Base-by-base conservation (phyloP, 2,329 filamentous ascomycete genomes). In the Diaporthe helianthi region DNA sequence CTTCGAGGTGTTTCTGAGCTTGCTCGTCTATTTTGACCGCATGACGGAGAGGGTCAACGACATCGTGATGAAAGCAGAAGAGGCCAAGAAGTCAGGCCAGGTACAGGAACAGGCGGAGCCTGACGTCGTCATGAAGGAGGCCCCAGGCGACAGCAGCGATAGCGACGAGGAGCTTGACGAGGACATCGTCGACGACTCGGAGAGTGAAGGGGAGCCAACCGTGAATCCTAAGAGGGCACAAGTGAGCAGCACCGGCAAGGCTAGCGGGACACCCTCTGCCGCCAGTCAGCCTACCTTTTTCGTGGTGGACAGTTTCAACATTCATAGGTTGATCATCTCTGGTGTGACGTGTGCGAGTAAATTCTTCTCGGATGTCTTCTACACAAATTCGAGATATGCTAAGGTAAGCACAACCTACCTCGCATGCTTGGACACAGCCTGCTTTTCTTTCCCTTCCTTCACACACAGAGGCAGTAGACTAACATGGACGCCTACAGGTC, bases 351-450 rank as follows among this genome's bases (percentile, higher is more conserved):
- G 96, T 80, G 94, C 96, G 6, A 98, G 95, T 87, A 99, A 99
- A 81, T 99, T 98, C 85, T 99, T 99, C 81, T 98, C 95, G 6
- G 89, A 99, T 81, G 95, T 98, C 49, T 99, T 99, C 76, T 99
- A 98, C 79, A 99, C 96, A 12, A 99, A 99, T 80, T 98, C 96
- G 67, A 89, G 96, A 89, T 99, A 99, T 79, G 96, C 96, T 71
- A 99, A 98, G 92, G 96, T 97, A 85, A 72, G 85, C 8, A 2
- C 10, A 17, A 9, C 6, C 12, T 19, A 3, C 33, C 22, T 0
- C 53, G 4, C 15, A 8, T 10, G 5, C 33, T 2, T 12, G 22
- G 33, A 19, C 47, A 52, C 47, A 67, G 13, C n/a, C n/a, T 22
- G 4, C 2, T 36, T 6, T 60, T 26, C 1, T 64, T 38, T 36